Evolutionary conservation across 768 basidiomycete species (phyloP).

Genomic region (Termitomyces sp.): DNA sequence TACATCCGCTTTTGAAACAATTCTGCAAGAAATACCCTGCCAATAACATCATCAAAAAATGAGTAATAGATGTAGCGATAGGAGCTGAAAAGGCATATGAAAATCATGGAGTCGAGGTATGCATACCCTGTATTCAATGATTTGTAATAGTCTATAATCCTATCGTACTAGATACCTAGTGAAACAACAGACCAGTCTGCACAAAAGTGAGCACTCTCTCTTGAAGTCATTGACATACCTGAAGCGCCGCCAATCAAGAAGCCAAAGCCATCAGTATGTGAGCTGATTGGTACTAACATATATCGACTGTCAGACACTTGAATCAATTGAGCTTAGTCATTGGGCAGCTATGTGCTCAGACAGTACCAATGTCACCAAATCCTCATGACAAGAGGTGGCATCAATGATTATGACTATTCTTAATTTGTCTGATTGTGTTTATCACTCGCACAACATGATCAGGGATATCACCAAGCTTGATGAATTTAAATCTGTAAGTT

Average conservation of each 20-base stretch:
- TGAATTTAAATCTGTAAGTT: background rate
- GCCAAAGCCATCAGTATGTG: background rate
- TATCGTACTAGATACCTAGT: background rate
- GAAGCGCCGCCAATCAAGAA: background rate
- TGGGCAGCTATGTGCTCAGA: background rate
- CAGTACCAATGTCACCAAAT: background rate
- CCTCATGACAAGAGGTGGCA: background rate
- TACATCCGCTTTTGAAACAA: background rate
- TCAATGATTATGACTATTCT: background rate
- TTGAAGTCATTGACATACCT: background rate
- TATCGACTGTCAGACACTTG: background rate
- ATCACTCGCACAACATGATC: background rate
- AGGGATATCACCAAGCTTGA: background rate
- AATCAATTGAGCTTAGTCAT: background rate
- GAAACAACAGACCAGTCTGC: background rate
- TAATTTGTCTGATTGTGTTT: background rate
- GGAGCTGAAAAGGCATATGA: background rate
- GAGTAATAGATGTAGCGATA: background rate
- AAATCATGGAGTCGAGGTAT: background rate
- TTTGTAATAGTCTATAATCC: background rate
- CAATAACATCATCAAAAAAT: conserved; percentile 1
- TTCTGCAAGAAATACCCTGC: background rate
- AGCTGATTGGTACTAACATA: background rate
- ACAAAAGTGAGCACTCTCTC: background rate
- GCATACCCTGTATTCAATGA: background rate